Conservation (phyloP, 2,329 filamentous ascomycete species). For the Sordariomycetes sp. region DNA sequence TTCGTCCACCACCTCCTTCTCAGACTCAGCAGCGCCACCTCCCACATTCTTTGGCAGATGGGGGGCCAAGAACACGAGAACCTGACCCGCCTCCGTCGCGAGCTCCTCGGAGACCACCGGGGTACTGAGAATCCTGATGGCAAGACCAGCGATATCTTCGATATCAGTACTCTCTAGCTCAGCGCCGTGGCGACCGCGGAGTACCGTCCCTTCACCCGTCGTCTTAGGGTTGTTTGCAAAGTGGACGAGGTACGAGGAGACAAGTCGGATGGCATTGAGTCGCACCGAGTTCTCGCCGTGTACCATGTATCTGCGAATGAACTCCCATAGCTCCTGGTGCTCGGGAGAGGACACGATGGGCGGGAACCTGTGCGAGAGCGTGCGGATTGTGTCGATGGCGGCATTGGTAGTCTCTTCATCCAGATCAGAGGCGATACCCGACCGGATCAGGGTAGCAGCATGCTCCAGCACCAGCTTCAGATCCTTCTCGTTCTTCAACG, state of each 20-base stretch:
- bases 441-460: constrained; percentile 39
- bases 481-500: constrained; percentile 55
- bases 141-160: constrained; percentile 41
- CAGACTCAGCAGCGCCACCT: constrained; percentile 23
- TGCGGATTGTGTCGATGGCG: constrained; percentile 57
- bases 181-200: constrained; percentile 63
- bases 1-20: constrained; percentile 33
- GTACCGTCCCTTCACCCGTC: constrained; percentile 41
- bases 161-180: constrained; percentile 55
- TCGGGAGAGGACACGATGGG: constrained; percentile 48
- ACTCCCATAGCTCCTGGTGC: constrained; percentile 58
- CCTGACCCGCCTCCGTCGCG: constrained; percentile 68
- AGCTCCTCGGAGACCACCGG: constrained; percentile 59
- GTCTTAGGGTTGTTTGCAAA: constrained; percentile 53
- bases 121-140: constrained; percentile 45
- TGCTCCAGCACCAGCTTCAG: constrained; percentile 49
- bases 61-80: constrained; percentile 70
- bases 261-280: constrained; percentile 61
- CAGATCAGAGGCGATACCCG: constrained; percentile 38
- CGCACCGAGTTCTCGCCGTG: constrained; percentile 68
- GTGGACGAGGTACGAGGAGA: constrained; percentile 71
- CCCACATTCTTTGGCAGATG: constrained; percentile 25
- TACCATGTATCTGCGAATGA: constrained; percentile 57
- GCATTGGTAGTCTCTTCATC: constrained; percentile 68
- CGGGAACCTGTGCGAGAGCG: constrained; percentile 58